Evolutionary conservation across 352 stramenopile genomes (phyloP).

Genomic region (Globisporangium nagaii): DNA sequence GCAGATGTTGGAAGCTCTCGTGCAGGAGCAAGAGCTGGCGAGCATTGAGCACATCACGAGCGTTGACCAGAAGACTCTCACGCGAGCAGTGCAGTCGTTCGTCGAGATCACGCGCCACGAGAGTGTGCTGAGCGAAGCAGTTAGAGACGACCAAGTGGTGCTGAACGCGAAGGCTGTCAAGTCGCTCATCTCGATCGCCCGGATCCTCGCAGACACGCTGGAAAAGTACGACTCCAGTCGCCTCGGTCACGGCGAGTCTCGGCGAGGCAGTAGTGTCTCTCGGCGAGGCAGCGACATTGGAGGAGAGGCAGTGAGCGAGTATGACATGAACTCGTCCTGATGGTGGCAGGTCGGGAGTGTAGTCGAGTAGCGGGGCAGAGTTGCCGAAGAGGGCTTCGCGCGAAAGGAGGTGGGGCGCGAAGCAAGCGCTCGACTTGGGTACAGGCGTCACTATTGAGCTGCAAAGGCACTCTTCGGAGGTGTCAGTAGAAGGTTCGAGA

Average conservation of each 20-base stretch:
- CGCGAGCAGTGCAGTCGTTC: slow-evolving; percentile 30
- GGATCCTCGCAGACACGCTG: slow-evolving; percentile 40
- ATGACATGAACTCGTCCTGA: slow-evolving; percentile 23
- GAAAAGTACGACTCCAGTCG: slow-evolving; percentile 21
- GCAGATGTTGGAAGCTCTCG: slow-evolving; percentile 42
- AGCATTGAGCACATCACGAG: slow-evolving; percentile 22
- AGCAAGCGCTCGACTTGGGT: neutral
- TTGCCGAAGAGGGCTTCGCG: neutral
- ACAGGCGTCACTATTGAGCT: neutral
- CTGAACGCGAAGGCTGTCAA: slow-evolving; percentile 20
- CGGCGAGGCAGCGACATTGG: slow-evolving; percentile 7
- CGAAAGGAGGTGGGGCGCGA: too few species aligned
- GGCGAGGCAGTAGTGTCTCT: neutral
- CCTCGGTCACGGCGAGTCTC: neutral
- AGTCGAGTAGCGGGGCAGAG: too few species aligned
- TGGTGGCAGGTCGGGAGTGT: too few species aligned
- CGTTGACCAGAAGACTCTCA: slow-evolving; percentile 25
- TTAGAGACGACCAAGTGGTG: slow-evolving; percentile 6
- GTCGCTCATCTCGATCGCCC: slow-evolving; percentile 37
- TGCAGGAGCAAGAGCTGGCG: slow-evolving; percentile 41
- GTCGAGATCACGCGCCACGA: slow-evolving; percentile 20
- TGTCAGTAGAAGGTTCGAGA: slow-evolving; percentile 35
- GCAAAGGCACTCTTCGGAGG: slow-evolving; percentile 5
- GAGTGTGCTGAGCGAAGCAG: neutral
- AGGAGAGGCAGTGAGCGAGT: slow-evolving; percentile 22